phyloP scores from a whole-genome alignment of 345 rosid species.

The Theobroma cacao region DNA sequence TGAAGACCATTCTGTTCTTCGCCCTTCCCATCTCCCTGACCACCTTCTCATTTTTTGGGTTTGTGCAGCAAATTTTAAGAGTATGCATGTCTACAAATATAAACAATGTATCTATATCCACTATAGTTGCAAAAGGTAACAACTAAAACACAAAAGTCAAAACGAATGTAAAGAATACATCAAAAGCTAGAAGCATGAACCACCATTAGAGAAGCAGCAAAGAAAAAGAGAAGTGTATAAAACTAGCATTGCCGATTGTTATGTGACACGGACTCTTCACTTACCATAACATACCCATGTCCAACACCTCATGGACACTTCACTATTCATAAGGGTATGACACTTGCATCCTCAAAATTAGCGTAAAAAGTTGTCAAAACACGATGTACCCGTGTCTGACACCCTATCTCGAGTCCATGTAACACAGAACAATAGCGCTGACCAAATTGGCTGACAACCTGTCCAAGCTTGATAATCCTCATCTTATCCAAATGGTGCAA shows the following conservation, averaged over 20 bases:
- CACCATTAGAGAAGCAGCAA: neutral
- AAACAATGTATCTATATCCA: neutral
- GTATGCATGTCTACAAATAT: neutral
- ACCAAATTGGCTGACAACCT: neutral
- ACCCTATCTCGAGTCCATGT: neutral
- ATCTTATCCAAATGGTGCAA: neutral
- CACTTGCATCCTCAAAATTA: neutral
- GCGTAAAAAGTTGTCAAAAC: neutral
- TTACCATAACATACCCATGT: too few species aligned
- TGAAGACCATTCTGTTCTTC: neutral
- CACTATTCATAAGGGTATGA: neutral
- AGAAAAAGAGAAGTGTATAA: neutral
- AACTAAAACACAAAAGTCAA: neutral
- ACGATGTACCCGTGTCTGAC: neutral
- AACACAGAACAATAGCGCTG: too few species aligned
- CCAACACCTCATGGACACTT: neutral
- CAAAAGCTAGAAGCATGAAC: neutral
- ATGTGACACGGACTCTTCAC: neutral
- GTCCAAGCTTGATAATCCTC: neutral
- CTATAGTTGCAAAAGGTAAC: neutral
- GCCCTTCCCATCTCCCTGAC: neutral
- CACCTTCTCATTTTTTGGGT: neutral
- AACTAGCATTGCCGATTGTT: neutral
- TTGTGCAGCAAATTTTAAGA: neutral
- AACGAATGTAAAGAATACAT: neutral